These are phyloP conservation scores for Trametes maxima DNA, from an alignment of 768 basidiomycete species.

Conservation along the genomic window DNA sequence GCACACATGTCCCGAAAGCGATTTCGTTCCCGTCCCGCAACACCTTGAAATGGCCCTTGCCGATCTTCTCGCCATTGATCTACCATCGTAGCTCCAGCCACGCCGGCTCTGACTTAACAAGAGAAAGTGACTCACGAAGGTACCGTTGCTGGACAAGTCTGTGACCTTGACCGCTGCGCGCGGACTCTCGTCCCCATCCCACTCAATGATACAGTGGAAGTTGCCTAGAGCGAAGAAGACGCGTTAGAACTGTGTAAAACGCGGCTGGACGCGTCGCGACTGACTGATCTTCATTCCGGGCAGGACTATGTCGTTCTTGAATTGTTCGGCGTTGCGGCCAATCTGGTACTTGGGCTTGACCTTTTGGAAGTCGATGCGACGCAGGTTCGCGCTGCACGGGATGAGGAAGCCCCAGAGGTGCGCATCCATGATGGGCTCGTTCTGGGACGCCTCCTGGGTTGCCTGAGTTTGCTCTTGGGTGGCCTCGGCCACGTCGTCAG, in stretches of 20 bases:
- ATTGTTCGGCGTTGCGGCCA: constrained; percentile 48
- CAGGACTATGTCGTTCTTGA: constrained; percentile 53
- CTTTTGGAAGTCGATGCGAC: constrained; percentile 66
- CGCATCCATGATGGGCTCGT: constrained; percentile 29
- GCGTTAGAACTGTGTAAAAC: constrained; percentile 28
- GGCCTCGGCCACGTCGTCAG: constrained; percentile 15
- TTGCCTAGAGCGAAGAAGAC: constrained; percentile 43
- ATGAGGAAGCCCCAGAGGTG: constrained; percentile 74
- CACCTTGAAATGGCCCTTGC: constrained; percentile 53
- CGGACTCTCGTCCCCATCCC: constrained; percentile 55
- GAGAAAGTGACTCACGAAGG: constrained; percentile 10
- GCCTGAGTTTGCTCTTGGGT: constrained; percentile 38
- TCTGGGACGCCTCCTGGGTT: constrained; percentile 44
- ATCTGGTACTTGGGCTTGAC: constrained; percentile 49
- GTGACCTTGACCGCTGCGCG: constrained; percentile 48
- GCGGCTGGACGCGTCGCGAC: constrained; percentile 30
- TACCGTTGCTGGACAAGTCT: constrained; percentile 62
- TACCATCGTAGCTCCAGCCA: constrained; percentile 28
- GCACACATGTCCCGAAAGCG: constrained; percentile 68
- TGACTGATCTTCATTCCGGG: constrained; percentile 76
- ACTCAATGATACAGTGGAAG: constrained; percentile 56
- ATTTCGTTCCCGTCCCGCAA: constrained; percentile 85
- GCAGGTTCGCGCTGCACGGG: constrained; percentile 55
- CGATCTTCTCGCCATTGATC: constrained; percentile 72
- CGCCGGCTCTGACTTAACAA: not conserved